phyloP scores from a whole-genome alignment of 768 basidiomycete genomes.

The Mycena galopus region DNA sequence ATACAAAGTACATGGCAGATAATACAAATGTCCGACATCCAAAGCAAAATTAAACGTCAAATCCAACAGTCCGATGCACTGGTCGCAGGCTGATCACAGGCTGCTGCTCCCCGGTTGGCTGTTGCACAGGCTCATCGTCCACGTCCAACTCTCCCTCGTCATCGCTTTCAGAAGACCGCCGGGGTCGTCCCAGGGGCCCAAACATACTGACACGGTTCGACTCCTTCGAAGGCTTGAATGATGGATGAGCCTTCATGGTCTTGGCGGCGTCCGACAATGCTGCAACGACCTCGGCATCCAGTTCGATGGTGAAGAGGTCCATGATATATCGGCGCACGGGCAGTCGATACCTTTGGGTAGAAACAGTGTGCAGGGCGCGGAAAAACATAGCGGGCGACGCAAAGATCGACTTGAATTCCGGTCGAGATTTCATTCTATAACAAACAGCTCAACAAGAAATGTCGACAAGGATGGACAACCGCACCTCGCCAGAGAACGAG shows the following conservation, averaged over 20 bases:
- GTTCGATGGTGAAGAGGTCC: conserved; percentile 66
- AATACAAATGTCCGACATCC: too few relatives aligned
- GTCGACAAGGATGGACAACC: conserved; percentile 32
- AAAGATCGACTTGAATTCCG: conserved; percentile 83
- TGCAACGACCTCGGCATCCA: conserved; percentile 73
- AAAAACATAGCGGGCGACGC: conserved; percentile 83
- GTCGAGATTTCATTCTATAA: conserved; percentile 80
- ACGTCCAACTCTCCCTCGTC: conserved; percentile 66
- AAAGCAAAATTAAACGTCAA: conserved; percentile 48
- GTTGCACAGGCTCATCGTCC: conserved; percentile 52
- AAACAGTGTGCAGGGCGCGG: conserved; percentile 89
- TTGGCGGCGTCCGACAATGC: conserved; percentile 51
- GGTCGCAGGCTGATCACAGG: conserved; percentile 72
- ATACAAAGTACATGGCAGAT: too few relatives aligned
- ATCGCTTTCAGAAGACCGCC: conserved; percentile 70
- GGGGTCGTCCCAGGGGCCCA: conserved; percentile 63
- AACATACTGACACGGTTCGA: conserved; percentile 73
- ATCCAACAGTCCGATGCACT: conserved; percentile 71
- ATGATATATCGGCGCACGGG: conserved; percentile 57
- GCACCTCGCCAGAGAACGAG: conserved; percentile 92
- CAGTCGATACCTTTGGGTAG: conserved; percentile 89
- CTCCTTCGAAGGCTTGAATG: conserved; percentile 58
- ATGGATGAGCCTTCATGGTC: conserved; percentile 36
- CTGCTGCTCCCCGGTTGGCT: conserved; percentile 56
- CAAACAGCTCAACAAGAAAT: conserved; percentile 12